Percentiles rank a stretch among this genome's conserved stretches.
Evolutionary conservation across 371 early-diverging fungal species (phyloP).

Genomic region (Mortierella polycephala): DNA sequence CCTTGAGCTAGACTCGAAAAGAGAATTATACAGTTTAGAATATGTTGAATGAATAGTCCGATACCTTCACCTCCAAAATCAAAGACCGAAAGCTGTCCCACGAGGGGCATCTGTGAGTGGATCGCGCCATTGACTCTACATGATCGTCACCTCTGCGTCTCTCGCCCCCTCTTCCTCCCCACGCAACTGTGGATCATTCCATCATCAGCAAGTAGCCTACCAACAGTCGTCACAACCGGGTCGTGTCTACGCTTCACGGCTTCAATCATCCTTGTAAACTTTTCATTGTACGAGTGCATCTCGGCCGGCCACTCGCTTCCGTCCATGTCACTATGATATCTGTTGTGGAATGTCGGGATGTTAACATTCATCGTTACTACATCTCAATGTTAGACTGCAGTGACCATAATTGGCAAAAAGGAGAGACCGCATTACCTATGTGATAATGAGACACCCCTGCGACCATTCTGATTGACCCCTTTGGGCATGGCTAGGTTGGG

Average conservation of each 20-base stretch:
- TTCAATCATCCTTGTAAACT: conserved; percentile 89
- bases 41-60: neutral
- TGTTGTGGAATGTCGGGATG: conserved; percentile 15
- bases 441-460: conserved; percentile 45
- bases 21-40: neutral
- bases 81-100: conserved; percentile 14
- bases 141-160: neutral
- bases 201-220: conserved; percentile 50
- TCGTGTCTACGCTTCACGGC: conserved; percentile 93
- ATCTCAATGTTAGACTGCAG: neutral
- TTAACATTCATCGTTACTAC: no score
- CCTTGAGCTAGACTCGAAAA: conserved; percentile 79
- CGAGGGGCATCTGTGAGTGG: neutral
- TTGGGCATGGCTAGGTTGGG: conserved; percentile 70
- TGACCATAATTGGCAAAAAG: no score
- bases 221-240: conserved; percentile 91
- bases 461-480: conserved; percentile 38
- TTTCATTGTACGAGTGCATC: conserved; percentile 79
- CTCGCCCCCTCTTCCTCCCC: neutral
- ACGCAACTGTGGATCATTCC: no score
- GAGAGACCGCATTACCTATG: conserved; percentile 26
- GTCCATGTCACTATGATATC: conserved; percentile 71
- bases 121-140: conserved; percentile 5
- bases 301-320: conserved; percentile 76
- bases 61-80: conserved; percentile 17